Evolutionary conservation across 257 asterid genomes (phyloP).

Genomic region (Apocynum venetum): DNA sequence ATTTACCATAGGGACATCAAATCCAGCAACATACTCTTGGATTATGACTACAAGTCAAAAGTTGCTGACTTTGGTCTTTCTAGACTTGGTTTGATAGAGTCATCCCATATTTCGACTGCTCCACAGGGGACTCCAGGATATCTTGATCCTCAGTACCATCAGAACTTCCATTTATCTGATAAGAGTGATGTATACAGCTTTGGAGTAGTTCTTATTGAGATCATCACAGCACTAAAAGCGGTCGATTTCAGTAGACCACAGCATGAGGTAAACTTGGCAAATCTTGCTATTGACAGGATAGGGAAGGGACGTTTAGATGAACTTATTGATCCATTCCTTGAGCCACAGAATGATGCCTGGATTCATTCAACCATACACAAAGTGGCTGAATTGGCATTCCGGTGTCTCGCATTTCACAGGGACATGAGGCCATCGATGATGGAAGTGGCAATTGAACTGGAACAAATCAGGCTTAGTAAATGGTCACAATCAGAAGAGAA

Average conservation of each 20-base stretch:
- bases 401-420: slow-evolving; percentile 65
- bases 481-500: slow-evolving; percentile 27
- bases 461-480: slow-evolving; percentile 48
- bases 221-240: slow-evolving; percentile 50
- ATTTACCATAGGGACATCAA: slow-evolving; percentile 75
- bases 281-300: slow-evolving; percentile 58
- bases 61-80: slow-evolving; percentile 84
- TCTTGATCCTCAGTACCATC: slow-evolving; percentile 75
- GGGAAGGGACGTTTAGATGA: slow-evolving; percentile 56
- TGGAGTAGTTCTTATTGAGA: slow-evolving; percentile 70
- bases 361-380: slow-evolving; percentile 35
- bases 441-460: slow-evolving; percentile 68
- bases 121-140: slow-evolving; percentile 85
- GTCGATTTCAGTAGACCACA: slow-evolving; percentile 57
- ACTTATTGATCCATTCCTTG: slow-evolving; percentile 49
- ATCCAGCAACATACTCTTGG: slow-evolving; percentile 70
- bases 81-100: slow-evolving; percentile 51
- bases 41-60: slow-evolving; percentile 49
- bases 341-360: slow-evolving; percentile 28
- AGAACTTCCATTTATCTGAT: slow-evolving; percentile 63
- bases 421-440: slow-evolving; percentile 77
- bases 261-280: slow-evolving; percentile 50
- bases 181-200: slow-evolving; percentile 76
- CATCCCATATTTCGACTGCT: slow-evolving; percentile 65
- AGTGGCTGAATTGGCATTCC: slow-evolving; percentile 64